Evolutionary conservation across 2,329 filamentous ascomycete species (phyloP).

Genomic region (Lecanicillium sp.): DNA sequence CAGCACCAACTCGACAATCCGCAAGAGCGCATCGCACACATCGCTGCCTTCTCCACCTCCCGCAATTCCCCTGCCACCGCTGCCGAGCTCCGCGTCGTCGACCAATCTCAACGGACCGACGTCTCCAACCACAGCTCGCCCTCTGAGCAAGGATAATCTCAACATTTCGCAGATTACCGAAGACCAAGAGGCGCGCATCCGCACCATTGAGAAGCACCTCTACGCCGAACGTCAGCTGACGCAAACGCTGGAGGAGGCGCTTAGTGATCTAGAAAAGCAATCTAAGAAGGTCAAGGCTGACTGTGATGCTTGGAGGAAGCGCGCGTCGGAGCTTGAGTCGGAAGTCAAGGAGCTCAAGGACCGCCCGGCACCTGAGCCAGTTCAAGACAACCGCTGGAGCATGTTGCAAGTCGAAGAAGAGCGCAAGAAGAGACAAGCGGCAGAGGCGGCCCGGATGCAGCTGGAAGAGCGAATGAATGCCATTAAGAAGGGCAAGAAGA

Average conservation of each 20-base stretch:
- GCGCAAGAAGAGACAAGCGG: conserved; percentile 81
- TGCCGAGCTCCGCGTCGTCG: conserved; percentile 57
- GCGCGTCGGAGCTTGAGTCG: conserved; percentile 65
- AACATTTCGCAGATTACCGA: conserved; percentile 73
- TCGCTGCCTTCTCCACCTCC: conserved; percentile 91
- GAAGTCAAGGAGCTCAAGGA: conserved; percentile 62
- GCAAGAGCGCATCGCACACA: conserved; percentile 75
- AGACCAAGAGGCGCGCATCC: conserved; percentile 90
- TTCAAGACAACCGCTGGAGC: conserved; percentile 54
- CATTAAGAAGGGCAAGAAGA: conserved; percentile 83
- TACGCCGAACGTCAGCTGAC: conserved; percentile 95
- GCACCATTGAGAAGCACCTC: conserved; percentile 93
- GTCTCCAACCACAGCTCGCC: conserved; percentile 54
- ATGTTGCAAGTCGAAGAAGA: conserved; percentile 95
- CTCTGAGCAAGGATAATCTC: conserved; percentile 68
- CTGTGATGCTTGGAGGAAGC: conserved; percentile 84
- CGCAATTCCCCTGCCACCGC: conserved; percentile 87
- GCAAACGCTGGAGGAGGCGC: conserved; percentile 86
- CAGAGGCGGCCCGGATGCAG: conserved; percentile 80
- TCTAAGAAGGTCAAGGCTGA: conserved; percentile 89
- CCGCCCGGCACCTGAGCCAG: conserved; percentile 33
- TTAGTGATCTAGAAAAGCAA: conserved; percentile 86
- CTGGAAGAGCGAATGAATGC: conserved; percentile 93
- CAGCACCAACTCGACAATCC: conserved; percentile 62
- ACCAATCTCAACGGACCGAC: conserved; percentile 35